Evolutionary conservation across 2,329 filamentous ascomycete species (phyloP), one percentile per base, ranked within the genome.

Genomic region (Stachybotrys chlorohalonatus): DNA sequence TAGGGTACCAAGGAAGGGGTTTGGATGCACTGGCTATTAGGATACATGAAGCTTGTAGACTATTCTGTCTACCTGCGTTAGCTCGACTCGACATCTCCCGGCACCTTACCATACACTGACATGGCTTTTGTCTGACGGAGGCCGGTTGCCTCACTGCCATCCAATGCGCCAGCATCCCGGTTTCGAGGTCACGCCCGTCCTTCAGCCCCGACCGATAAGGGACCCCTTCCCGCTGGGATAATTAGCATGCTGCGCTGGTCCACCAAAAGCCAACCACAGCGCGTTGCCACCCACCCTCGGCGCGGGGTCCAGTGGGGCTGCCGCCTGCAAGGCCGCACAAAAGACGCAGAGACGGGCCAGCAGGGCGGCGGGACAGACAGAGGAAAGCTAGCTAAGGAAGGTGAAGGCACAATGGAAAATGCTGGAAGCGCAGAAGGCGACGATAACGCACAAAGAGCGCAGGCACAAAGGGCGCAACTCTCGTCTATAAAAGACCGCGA

Each of bases 401-500:
- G 36, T 9, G 36, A 9, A 42, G 13, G 36, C 8, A 42, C 8
- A 42, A 42, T 9, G 13, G 13, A 42, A 42, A 42, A 9, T 9
- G 36, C 8, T 42, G 36, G 9, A 42, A 42, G 36, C 36, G 36
- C 36, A 42, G 36, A 42, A 42, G 36, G 9, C 36, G 36, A 42
- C 36, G 36, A 42, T 42, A 42, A 13, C 36, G 50, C 50, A 45
- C 50, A 52, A 52, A 52, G 50, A 52, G 31, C 50, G 50, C 50
- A 52, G 17, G 31, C 24, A n/a, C 39, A 45, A 11, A 24, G 24
- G 24, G 24, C 24, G 24, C 24, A 24, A 24, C 7, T 46, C 49
- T 42, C 39, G 49, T 57, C 56, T 66, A 67, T 67, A 67, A 64
- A 59, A 67, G 63, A 58, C 51, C 55, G 52, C 32, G 53, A 55